Base-by-base conservation (phyloP, 176 grass and related monocot genomes). In the Cymbopogon citratus region DNA sequence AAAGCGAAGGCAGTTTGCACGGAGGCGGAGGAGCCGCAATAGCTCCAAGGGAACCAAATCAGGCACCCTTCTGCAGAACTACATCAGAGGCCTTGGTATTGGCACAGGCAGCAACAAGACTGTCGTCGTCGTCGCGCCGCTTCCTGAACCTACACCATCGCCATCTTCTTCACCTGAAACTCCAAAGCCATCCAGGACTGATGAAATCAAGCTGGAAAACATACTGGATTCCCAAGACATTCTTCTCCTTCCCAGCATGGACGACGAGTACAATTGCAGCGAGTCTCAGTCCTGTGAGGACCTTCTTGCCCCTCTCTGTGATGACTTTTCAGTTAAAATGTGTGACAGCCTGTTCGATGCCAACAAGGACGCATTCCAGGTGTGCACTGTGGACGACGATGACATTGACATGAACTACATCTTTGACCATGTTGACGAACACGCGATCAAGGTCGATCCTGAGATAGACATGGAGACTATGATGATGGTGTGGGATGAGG, bases 1-100 rank as follows among this genome's bases (percentile, higher is more conserved):
- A 7, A 98, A 95, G 72, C 83, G 95, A 14, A 84, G 87, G 73
- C 95, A 93, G n/a, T 88, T 98, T 48, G 84, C 88, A 51, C 39
- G 90, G 33, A 31, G 84, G 36, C 75, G 84, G 36, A 78, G 70
- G 36, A 78, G 70, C 66, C 87, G 90, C 19, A 31, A 24, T 23
- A 85, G 59, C 82, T 87, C 31, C 1, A 90, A 87, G 89, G 86
- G 76, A 28, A 59, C 86, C 10, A 86, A 87, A 41, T 82, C 88
- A 66, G 82, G 87, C 14, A 85, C 75, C 9, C 82, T 98, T 67
- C 88, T 98, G 1, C 92, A 98, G 57, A 88, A 88, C 76, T 98
- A 98, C 90, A 95, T 98, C 84, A 85, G 84, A 57, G 89, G 72
- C 84, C 85, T 98, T 76, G 88, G 87, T 41, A 66, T 89, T 43